phyloP scores from a whole-genome alignment of 139 green algal species.

The Chlamydomonas eustigma region DNA sequence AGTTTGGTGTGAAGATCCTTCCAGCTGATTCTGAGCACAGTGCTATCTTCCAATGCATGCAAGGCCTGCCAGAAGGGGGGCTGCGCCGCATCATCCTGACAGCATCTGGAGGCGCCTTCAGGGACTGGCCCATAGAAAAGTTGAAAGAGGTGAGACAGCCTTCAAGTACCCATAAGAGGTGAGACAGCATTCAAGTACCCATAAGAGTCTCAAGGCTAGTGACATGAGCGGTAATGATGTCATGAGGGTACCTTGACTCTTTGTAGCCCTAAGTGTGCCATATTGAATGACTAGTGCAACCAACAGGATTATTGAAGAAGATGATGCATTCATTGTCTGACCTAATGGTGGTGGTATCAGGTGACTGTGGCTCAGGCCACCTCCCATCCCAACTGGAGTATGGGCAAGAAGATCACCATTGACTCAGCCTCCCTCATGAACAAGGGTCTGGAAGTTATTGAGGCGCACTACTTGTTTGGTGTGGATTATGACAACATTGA shows the following conservation, averaged over 20 bases:
- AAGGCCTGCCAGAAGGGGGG: conserved; percentile 88
- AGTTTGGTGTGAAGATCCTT: conserved; percentile 92
- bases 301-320: too few species aligned
- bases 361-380: conserved; percentile 54
- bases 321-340: too few species aligned
- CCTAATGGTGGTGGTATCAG: too few species aligned
- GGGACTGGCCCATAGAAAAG: conserved; percentile 90
- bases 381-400: conserved; percentile 90
- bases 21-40: conserved; percentile 97
- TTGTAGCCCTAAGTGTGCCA: too few species aligned
- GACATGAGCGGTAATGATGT: too few species aligned
- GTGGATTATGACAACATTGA: conserved; percentile 98
- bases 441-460: conserved; percentile 71
- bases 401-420: conserved; percentile 98
- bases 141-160: conserved; percentile 62
- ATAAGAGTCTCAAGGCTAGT: too few species aligned
- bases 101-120: conserved; percentile 95
- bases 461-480: conserved; percentile 97
- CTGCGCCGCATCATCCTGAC: conserved; percentile 97
- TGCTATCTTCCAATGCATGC: conserved; percentile 96
- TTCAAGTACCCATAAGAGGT: too few species aligned
- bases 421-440: conserved; percentile 98
- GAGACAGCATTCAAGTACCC: too few species aligned
- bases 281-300: too few species aligned
- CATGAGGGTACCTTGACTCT: too few species aligned